Percentiles rank a stretch among this genome's conserved stretches.
These are phyloP conservation scores for Pseudogymnoascus sp. DNA, from an alignment of 2,329 filamentous ascomycete genomes.

Conservation along the genomic window DNA sequence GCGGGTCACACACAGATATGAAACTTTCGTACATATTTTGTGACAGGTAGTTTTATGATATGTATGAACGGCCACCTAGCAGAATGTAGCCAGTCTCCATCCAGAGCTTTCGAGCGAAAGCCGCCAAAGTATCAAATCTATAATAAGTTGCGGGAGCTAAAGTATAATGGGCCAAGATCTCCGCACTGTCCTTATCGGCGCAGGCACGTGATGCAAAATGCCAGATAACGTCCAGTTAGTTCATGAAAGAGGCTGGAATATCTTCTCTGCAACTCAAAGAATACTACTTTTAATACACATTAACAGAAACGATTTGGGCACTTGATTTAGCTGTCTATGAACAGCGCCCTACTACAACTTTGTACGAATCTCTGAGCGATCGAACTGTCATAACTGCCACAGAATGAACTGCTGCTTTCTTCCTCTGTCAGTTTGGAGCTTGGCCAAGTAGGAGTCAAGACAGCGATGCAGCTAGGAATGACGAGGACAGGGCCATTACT, in stretches of 20 bases:
- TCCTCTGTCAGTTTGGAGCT: not conserved
- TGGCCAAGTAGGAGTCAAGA: slow-evolving; percentile 4
- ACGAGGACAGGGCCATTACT: not conserved
- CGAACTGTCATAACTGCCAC: not conserved
- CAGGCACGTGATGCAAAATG: not conserved
- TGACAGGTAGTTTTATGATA: not conserved
- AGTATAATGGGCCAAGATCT: not conserved
- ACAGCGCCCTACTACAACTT: not conserved
- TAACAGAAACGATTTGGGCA: not conserved
- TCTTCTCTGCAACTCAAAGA: not conserved
- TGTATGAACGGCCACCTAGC: not conserved
- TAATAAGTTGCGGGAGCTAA: not conserved
- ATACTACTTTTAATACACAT: not conserved
- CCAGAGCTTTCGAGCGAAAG: not conserved
- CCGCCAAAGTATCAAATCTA: not conserved
- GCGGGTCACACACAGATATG: not conserved
- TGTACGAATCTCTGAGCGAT: not conserved
- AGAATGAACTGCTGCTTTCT: not conserved
- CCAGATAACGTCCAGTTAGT: not conserved
- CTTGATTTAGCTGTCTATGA: not conserved
- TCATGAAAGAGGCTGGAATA: not conserved
- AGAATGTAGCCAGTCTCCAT: not conserved
- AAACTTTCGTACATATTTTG: slow-evolving; percentile 3
- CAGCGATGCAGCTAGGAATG: slow-evolving; percentile 2
- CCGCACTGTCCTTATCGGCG: not conserved